Conservation (phyloP, 2,329 filamentous ascomycete species). For the Incumbomyces delicatus region DNA sequence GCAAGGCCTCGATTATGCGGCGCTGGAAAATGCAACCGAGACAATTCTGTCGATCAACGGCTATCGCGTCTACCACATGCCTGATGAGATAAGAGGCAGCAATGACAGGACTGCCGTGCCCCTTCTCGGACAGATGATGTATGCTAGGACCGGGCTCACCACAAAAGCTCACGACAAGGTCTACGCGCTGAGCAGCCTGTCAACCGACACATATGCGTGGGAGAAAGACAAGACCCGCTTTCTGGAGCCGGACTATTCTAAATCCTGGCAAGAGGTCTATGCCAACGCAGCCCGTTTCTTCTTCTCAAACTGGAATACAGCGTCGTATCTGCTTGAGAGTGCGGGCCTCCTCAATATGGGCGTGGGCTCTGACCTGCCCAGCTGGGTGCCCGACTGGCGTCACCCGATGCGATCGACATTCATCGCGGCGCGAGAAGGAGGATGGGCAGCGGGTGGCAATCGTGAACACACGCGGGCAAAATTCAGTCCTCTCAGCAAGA, state of each 20-base stretch:
- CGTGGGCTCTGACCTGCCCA: not conserved
- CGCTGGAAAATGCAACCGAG: not conserved
- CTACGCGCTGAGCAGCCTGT: not conserved
- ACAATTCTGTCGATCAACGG: not conserved
- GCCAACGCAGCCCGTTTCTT: too few species aligned
- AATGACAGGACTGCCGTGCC: too few species aligned
- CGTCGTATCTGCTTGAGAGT: too few species aligned
- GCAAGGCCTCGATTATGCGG: not conserved
- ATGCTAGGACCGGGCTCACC: not conserved
- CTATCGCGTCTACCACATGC: not conserved
- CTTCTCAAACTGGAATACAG: too few species aligned
- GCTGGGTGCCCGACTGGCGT: slow-evolving; percentile 2
- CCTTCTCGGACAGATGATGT: not conserved
- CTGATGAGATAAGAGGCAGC: not conserved
- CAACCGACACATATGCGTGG: not conserved
- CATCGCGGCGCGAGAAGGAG: not conserved
- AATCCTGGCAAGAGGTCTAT: too few species aligned
- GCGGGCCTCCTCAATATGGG: not conserved
- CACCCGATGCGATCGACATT: not conserved
- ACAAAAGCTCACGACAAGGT: slow-evolving; percentile 2
- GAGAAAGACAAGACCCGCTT: too few species aligned
- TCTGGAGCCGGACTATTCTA: too few species aligned
- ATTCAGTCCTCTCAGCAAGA: not conserved
- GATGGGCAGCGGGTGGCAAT: not conserved
- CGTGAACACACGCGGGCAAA: not conserved